Conservation (phyloP, 768 basidiomycete species). For the Myochromella boudieri region DNA sequence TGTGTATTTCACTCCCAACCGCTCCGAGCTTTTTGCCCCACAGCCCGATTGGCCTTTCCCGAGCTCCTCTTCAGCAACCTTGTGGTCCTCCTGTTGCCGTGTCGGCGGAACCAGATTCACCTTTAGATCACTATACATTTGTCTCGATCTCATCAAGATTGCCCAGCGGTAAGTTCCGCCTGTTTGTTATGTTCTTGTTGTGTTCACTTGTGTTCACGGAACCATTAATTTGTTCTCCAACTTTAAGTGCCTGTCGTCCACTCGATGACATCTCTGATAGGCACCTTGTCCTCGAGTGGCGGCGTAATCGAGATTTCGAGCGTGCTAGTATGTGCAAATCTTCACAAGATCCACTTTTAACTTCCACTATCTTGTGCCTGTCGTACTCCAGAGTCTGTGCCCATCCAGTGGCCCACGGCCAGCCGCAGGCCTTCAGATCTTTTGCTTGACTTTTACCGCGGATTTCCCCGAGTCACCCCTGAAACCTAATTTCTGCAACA, state of each 20-base stretch:
- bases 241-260: conserved; percentile 13
- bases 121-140: conserved; percentile 22
- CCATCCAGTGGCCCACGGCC: neutral
- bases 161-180: conserved; percentile 14
- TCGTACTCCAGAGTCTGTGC: neutral
- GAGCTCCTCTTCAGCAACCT: conserved; percentile 28
- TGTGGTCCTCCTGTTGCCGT: conserved; percentile 39
- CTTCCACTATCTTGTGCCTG: conserved; percentile 11
- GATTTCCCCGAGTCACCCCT: conserved; percentile 21
- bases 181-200: conserved; percentile 10
- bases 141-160: conserved; percentile 20
- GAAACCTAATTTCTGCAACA: conserved; percentile 8
- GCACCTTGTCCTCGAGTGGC: conserved; percentile 13
- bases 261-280: conserved; percentile 20
- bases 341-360: conserved; percentile 12
- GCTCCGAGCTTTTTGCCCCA: conserved; percentile 41
- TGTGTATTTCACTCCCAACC: conserved; percentile 39
- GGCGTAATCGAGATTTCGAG: conserved; percentile 9
- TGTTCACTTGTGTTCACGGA: conserved; percentile 10
- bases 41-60: conserved; percentile 47
- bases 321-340: conserved; percentile 13
- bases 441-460: conserved; percentile 12
- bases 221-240: conserved; percentile 10
- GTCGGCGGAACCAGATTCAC: conserved; percentile 48
- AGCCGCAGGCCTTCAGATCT: neutral